These are phyloP conservation scores for Gloeopeniophorella convolvens DNA, from an alignment of 768 basidiomycete species.

Conservation along the genomic window DNA sequence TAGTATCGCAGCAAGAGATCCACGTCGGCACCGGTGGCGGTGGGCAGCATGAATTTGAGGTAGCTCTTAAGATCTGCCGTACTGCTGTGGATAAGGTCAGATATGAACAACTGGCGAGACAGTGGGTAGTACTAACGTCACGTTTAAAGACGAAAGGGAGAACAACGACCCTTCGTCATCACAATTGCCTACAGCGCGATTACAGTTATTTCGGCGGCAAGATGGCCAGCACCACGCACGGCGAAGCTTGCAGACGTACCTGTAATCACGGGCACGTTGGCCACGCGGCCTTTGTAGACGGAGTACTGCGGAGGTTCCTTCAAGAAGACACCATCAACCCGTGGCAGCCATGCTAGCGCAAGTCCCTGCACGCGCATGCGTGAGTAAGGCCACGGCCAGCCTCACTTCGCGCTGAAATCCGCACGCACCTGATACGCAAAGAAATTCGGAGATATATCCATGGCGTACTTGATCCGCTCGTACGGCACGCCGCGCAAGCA, in stretches of 20 bases:
- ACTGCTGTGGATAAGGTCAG: background rate
- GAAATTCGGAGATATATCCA: constrained; percentile 15
- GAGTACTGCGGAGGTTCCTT: constrained; percentile 18
- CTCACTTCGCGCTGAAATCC: too few relatives aligned
- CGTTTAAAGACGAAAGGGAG: constrained; percentile 10
- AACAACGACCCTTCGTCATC: constrained; percentile 20
- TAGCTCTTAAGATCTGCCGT: background rate
- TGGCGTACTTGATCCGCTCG: constrained; percentile 5
- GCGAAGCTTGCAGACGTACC: too few relatives aligned
- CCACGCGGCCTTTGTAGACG: constrained; percentile 19
- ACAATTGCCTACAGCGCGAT: constrained; percentile 7
- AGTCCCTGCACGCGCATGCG: background rate
- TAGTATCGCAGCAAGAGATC: constrained; percentile 17
- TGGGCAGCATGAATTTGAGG: constrained; percentile 12
- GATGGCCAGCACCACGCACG: background rate
- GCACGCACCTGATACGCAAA: constrained; percentile 14
- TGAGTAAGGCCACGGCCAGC: background rate
- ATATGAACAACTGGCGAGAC: background rate
- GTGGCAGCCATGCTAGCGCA: constrained; percentile 19
- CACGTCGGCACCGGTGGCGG: background rate
- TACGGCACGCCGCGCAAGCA: constrained; percentile 20
- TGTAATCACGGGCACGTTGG: constrained; percentile 20
- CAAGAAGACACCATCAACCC: constrained; percentile 23
- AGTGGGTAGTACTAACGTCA: constrained; percentile 6
- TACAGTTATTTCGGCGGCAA: too few relatives aligned